phyloP scores from a whole-genome alignment of 208 protist species.

The Trypanosoma caninum region DNA sequence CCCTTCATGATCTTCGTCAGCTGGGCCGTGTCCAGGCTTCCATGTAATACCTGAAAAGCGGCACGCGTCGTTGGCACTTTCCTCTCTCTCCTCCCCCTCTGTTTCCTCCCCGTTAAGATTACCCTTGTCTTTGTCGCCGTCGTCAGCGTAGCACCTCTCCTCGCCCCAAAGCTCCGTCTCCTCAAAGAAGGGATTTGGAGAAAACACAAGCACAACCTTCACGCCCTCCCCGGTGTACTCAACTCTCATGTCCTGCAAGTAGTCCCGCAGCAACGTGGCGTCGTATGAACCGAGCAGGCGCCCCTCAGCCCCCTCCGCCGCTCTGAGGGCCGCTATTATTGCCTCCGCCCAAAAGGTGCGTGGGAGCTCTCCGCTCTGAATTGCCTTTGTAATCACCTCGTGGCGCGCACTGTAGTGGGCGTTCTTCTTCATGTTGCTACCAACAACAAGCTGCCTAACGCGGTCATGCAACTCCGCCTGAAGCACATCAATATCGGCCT shows the following conservation, averaged over 20 bases:
- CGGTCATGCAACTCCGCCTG: conserved; percentile 55
- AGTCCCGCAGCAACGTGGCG: conserved; percentile 41
- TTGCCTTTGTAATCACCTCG: conserved; percentile 32
- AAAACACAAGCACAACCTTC: conserved; percentile 47
- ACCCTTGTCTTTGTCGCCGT: too few species aligned
- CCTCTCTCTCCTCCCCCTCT: background rate
- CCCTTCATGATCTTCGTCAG: conserved; percentile 26
- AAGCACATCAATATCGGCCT: conserved; percentile 52
- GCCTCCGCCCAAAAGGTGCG: conserved; percentile 68
- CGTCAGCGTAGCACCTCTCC: conserved; percentile 1
- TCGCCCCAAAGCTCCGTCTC: conserved; percentile 73
- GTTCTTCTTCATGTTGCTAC: conserved; percentile 43
- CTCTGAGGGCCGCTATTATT: conserved; percentile 33
- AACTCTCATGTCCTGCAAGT: conserved; percentile 54
- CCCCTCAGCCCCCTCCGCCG: conserved; percentile 12
- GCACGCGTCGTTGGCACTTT: conserved; percentile 32
- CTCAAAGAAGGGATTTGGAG: conserved; percentile 72
- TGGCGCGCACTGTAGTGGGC: conserved; percentile 38
- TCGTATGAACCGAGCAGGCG: conserved; percentile 70
- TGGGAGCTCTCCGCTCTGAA: conserved; percentile 38
- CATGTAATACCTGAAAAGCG: conserved; percentile 75
- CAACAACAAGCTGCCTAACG: conserved; percentile 31
- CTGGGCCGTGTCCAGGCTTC: conserved; percentile 62
- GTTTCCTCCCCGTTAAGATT: conserved; percentile 8
- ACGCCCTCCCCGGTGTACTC: conserved; percentile 37